Evolutionary conservation across 2,329 filamentous ascomycete genomes (phyloP), one percentile per base, ranked within the genome.

Genomic region (Scytalidium sp.): DNA sequence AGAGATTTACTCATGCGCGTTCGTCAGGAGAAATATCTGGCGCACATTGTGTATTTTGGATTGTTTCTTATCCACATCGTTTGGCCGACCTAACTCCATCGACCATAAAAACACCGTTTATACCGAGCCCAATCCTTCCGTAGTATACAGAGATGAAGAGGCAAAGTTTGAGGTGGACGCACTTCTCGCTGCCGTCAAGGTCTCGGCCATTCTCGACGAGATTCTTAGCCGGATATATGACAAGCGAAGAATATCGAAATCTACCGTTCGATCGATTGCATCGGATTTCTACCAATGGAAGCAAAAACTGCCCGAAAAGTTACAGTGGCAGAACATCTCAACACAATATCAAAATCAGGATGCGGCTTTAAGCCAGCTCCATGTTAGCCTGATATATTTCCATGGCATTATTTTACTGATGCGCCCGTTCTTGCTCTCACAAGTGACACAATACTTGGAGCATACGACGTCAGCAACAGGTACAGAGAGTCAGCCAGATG

Each of bases 11-110:
- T 42, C 63, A 85, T 3, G 86, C 82, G 83, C 76, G 76, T 50
- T 83, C 79, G 6, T 64, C 86, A 2, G 85, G 83, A 75, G 76
- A 22, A 85, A 81, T 44, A 64, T 87, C 3, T 87, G 83, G 84
- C 76, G 78, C 49, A 83, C 80, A 10, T 65, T 88, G 1, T 86
- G 84, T 51, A 71, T 87, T 13, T 71, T 87, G 7, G 84, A 88
- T 58, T 74, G 80, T 15, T 81, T 87, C 46, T 69, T 87, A 1
- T 78, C 83, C 1, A 78, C 80, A 20, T 81, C 80, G 2, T 68
- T 88, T 2, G 84, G 84, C 4, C 75, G 82, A 9, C 84, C 84
- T 0, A 75, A 75, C 1, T 76, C 79, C 7, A 51, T 55, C 43
- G 40, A 17, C 41, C 40, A 29, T 22, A 43, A 40, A 36, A 36